Evolutionary conservation across 179 eudicot species (phyloP), one percentile per base, ranked within the genome.

Genomic region (Actinidia chinensis): DNA sequence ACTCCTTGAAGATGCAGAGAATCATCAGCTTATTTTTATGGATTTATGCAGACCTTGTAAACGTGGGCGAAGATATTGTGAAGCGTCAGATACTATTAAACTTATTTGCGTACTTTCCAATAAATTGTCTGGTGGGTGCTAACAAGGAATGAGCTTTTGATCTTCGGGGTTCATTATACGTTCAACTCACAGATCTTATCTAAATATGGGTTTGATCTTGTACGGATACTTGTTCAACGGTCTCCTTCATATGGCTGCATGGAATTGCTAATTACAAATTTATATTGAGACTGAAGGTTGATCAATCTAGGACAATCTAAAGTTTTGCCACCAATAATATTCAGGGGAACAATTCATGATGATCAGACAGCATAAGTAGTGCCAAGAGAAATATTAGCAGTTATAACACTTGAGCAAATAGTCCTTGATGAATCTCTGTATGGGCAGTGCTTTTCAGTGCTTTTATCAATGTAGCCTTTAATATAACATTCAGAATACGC

Each of bases 401-500:
- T 59, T 84, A 88, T 75, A 92, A 89, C 78, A 84, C 84, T 76
- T 81, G 87, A 89, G 95, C 95, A 0, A 91, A 89, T 15, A 84
- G 73, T 85, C 92, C 60, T 84, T 92, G 84, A 86, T 90, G 81
- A 92, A 91, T 86, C 91, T 91, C 28, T 92, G 92, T 74, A 90
- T 76, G n/a, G 98, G 98, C n/a, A n/a, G n/a, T n/a, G n/a, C n/a
- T n/a, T n/a, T n/a, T n/a, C 86, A 85, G 92, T 79, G 85, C 97
- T 56, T 83, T 94, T 78, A 83, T 94, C 74, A 91, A 94, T 83
- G 74, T 92, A 83, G 89, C 95, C 51, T 90, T 90, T 82, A 97
- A 92, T 56, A 78, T 75, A 78, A 73, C 97, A 83, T 94, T 79
- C 95, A 89, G 73, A 94, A 92, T 87, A 92, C 87, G 86, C 98